Base-by-base conservation (phyloP, 2,329 filamentous ascomycete species). In the Fusarium sororula region DNA sequence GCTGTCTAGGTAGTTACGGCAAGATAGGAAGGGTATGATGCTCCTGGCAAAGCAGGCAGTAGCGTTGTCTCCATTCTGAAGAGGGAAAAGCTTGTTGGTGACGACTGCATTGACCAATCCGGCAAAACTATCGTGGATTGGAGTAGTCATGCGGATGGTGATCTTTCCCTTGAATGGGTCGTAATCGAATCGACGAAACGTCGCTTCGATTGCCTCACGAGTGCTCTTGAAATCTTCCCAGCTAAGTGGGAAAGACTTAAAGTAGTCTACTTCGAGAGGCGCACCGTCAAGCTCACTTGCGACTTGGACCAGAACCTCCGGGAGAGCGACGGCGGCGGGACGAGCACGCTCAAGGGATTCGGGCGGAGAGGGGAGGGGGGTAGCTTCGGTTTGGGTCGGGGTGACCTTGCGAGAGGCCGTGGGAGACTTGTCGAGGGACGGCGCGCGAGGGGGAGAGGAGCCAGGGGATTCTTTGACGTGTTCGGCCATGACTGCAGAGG, bases 111-210 rank as follows among this genome's bases (percentile, higher is more conserved):
- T 24, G n/a, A 44, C 10, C 41, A 17, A 44, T 6, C 0, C 1
- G 11, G 42, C n/a, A 11, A 45, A 45, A 26, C n/a, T 6, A 4
- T 45, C 42, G 11, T 45, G 42, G 6, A 45, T 3, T 0, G 7
- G 4, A 4, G 42, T 1, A 0, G 1, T 3, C n/a, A 45, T 26
- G 0, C 17, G 42, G 42, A 45, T 45, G 0, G 11, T 20, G 0
- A 14, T 14, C 7, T 13, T 0, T 1, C 24, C 24, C 4, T 45
- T 20, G 18, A 45, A 45, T 0, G 42, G 24, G 3, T 26, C 11
- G 17, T 45, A 45, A 4, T 45, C 24, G 1, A 45, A 45, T 0
- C 12, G 42, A 26, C 42, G 24, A 4, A 45, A 26, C 4, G 42
- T 45, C 17, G 5, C 42, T 20, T 45, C 42, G 1, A 26, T 45